Conservation (phyloP, 345 rosid genomes). For the Leavenworthia alabamica region DNA sequence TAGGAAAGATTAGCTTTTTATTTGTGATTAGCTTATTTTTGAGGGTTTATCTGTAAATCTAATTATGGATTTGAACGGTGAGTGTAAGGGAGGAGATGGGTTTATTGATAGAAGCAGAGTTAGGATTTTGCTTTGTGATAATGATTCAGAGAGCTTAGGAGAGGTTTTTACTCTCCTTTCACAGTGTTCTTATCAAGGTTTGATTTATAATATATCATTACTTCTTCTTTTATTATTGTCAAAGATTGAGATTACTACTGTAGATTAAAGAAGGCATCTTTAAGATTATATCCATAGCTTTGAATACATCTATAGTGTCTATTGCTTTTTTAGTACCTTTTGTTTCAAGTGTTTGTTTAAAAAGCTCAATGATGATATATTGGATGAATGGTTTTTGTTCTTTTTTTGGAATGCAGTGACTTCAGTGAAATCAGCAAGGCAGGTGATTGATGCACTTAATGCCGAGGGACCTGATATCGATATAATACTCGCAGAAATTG, state of each 20-base stretch:
- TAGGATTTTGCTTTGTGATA: slow-evolving; percentile 92
- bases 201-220: background rate
- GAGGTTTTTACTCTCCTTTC: slow-evolving; percentile 74
- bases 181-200: slow-evolving; percentile 94
- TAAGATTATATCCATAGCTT: background rate
- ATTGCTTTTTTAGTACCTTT: background rate
- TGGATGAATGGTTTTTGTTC: background rate
- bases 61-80: slow-evolving; percentile 58
- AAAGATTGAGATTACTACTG: background rate
- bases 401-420: slow-evolving; percentile 53
- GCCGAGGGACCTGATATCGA: slow-evolving; percentile 96
- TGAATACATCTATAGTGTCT: background rate
- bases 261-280: background rate
- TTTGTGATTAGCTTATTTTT: slow-evolving; percentile 10
- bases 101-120: slow-evolving; percentile 94
- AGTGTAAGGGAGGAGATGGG: slow-evolving; percentile 62
- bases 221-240: background rate
- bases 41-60: slow-evolving; percentile 22
- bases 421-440: slow-evolving; percentile 82
- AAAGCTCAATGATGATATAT: background rate
- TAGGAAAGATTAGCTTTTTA: slow-evolving; percentile 5
- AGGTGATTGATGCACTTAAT: slow-evolving; percentile 89
- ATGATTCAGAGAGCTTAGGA: slow-evolving; percentile 59
- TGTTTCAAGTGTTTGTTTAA: background rate
- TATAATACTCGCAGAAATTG: slow-evolving; percentile 90